Evolutionary conservation across 208 protist genomes (phyloP).

Genomic region (Acanthamoeba healyi): DNA sequence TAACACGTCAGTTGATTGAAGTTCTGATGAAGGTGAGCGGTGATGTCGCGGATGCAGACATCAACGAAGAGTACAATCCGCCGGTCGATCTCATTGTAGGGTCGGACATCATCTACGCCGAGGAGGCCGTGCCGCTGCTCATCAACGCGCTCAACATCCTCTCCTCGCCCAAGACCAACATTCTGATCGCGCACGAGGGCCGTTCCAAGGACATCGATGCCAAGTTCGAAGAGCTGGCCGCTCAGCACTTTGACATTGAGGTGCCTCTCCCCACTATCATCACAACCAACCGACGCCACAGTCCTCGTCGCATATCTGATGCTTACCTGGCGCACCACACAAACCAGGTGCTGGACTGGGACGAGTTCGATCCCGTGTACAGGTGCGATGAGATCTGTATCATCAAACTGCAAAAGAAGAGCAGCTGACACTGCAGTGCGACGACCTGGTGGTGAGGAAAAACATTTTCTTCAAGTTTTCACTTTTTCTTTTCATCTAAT

Average conservation of each 20-base stretch:
- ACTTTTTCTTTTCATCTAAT: neutral
- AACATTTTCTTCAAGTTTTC: neutral
- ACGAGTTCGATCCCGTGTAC: neutral
- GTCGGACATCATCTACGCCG: conserved; percentile 57
- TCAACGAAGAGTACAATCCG: conserved; percentile 16
- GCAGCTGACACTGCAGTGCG: neutral
- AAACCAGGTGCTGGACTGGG: neutral
- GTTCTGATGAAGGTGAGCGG: too few species aligned
- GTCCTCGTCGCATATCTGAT: neutral
- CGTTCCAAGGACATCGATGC: conserved; percentile 29
- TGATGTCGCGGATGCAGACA: neutral
- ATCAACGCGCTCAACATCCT: conserved; percentile 45
- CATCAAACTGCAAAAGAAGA: conserved; percentile 62
- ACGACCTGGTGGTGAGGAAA: too few species aligned
- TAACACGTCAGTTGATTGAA: too few species aligned
- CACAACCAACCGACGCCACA: neutral
- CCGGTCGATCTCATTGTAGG: conserved; percentile 22
- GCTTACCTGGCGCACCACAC: neutral
- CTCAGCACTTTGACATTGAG: conserved; percentile 3
- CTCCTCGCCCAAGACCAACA: conserved; percentile 22
- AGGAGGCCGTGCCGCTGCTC: conserved; percentile 44
- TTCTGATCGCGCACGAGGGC: conserved; percentile 39
- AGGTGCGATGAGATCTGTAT: conserved; percentile 35
- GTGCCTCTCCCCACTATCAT: neutral
- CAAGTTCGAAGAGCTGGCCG: conserved; percentile 1